These are phyloP conservation scores for Chlamydomonas applanata DNA, from an alignment of 139 green algal genomes.

Conservation along the genomic window DNA sequence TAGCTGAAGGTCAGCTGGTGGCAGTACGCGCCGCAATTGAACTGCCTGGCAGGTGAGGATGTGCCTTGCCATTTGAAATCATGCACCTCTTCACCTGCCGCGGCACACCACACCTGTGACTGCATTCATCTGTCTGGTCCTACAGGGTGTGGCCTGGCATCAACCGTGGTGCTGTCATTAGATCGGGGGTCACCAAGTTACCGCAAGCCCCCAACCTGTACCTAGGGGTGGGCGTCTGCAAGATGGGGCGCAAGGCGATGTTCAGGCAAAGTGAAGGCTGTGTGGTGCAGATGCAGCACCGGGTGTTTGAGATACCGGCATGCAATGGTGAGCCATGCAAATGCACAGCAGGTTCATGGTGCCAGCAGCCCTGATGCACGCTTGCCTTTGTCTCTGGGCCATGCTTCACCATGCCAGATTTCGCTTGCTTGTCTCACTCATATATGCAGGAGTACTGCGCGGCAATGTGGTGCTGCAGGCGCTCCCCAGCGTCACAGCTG, in stretches of 20 bases:
- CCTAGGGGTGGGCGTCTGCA: constrained; percentile 22
- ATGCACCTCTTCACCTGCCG: no score
- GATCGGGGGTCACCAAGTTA: not conserved
- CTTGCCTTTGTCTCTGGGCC: not conserved
- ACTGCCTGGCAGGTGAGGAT: constrained; percentile 3
- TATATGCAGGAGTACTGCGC: constrained; percentile 22
- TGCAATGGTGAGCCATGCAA: constrained; percentile 53
- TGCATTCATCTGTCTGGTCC: not conserved
- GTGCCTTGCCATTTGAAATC: no score
- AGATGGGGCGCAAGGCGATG: constrained; percentile 24
- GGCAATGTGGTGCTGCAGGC: constrained; percentile 24
- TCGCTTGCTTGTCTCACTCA: not conserved
- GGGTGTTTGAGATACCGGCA: constrained; percentile 42
- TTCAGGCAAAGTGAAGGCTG: constrained; percentile 30
- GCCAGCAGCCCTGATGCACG: no score
- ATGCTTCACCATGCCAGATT: not conserved
- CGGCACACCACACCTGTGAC: no score
- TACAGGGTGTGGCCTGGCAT: constrained; percentile 1
- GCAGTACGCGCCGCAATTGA: not conserved
- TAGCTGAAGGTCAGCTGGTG: not conserved
- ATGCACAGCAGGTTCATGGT: no score
- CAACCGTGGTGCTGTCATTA: not conserved
- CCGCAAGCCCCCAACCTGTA: constrained; percentile 14
- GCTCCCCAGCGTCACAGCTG: constrained; percentile 26
- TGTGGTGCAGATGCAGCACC: constrained; percentile 37